These are phyloP conservation scores for Quercus suber DNA, from an alignment of 306 rosid genomes.

Conservation along the genomic window DNA sequence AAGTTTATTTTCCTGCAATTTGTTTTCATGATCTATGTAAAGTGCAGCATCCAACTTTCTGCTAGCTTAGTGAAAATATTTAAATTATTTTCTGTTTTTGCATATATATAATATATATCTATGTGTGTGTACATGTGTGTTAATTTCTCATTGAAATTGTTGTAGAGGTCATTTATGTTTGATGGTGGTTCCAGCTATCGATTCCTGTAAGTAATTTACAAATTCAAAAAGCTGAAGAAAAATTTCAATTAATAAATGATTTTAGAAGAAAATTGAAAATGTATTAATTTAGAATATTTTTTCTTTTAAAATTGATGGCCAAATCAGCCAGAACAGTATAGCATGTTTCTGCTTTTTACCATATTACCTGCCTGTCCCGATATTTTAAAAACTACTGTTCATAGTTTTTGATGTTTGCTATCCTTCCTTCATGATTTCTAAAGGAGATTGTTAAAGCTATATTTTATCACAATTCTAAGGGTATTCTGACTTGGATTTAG, in stretches of 20 bases:
- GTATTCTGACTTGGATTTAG: slow-evolving; percentile 21
- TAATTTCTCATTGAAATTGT: background rate
- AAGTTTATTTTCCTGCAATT: background rate
- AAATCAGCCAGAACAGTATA: background rate
- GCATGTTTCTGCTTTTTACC: background rate
- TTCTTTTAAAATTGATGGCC: background rate
- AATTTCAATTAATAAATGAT: background rate
- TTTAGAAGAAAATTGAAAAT: background rate
- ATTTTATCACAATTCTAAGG: background rate
- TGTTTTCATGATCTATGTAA: background rate
- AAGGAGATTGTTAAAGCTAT: background rate
- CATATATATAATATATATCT: no score
- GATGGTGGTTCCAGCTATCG: background rate
- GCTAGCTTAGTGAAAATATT: background rate
- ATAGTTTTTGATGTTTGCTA: background rate
- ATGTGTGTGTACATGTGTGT: no score
- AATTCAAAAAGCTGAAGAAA: background rate
- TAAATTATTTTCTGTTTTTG: background rate
- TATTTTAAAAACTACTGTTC: background rate
- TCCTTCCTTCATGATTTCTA: background rate
- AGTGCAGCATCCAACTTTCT: background rate
- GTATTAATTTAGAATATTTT: no score
- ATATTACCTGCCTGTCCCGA: background rate
- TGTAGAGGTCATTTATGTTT: background rate
- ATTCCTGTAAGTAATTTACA: background rate